Base-by-base conservation (phyloP, 495 filamentous ascomycete genomes). In the Neurospora tetraspora region DNA sequence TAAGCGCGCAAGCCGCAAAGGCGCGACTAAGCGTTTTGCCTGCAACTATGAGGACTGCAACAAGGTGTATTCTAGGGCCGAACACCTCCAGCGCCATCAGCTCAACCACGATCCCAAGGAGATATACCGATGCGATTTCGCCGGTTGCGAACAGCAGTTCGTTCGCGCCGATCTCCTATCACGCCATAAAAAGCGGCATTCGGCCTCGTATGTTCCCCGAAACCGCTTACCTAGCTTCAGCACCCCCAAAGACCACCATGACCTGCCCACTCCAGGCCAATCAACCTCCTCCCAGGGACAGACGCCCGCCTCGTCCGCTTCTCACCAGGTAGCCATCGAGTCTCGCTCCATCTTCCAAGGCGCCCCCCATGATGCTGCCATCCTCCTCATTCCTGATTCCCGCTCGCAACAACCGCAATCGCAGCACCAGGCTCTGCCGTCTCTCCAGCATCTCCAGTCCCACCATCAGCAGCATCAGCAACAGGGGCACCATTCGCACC, bases 31-130 rank as follows among this genome's bases (percentile, higher is more conserved):
- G 53, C 82, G 82, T 43, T 99, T 97, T 76, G 87, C 91, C 75
- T 99, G 96, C 80, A 88, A 91, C 10, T 90, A 91, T 76, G 89
- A 92, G 73, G 92, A 89, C 42, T 99, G 96, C 78, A 94, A 93
- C 72, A 99, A 97, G 87, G 91, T 91, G 71, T 99, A 98, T 82
- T 97, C 94, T 68, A 88, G 96, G 76, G 94, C 94, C 37, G 96
- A 99, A 79, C 96, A 99, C 84, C 88, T 99, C 73, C 96, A 86
- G 75, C 78, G 85, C 27, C 84, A 85, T 74, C 80, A 84, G 74
- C 76, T 85, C 40, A 84, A 84, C 73, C 83, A 96, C 92, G 90
- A 83, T 85, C 95, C 96, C 53, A 97, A 97, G 82, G 92, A 96
- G 78, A 98, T 99, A 73, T 99, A 94, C 81, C 88, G 87, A 70